Evolutionary conservation across 164 flowering plant species (phyloP).

Genomic region (Euptelea pleiosperma): DNA sequence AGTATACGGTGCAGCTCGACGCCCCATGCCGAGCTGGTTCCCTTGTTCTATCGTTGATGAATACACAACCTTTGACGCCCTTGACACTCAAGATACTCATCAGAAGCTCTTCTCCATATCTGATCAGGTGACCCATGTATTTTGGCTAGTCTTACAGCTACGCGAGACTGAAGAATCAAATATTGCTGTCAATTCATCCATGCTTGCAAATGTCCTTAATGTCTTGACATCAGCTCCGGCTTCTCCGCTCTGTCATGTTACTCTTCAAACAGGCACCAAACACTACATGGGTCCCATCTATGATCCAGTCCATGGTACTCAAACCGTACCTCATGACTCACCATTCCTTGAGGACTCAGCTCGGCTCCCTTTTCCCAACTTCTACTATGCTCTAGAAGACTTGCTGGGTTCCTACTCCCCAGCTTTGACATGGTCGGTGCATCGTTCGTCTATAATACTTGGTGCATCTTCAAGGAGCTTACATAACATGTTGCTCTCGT

Average conservation of each 20-base stretch:
- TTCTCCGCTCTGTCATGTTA: slow-evolving; percentile 24
- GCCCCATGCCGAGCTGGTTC: slow-evolving; percentile 33
- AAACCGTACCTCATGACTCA: slow-evolving; percentile 12
- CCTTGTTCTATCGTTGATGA: slow-evolving; percentile 25
- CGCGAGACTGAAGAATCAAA: slow-evolving; percentile 19
- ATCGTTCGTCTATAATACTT: slow-evolving; percentile 29
- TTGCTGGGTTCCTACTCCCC: slow-evolving; percentile 17
- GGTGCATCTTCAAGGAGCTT: slow-evolving; percentile 30
- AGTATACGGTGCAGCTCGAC: slow-evolving; percentile 35
- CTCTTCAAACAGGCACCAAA: slow-evolving; percentile 43
- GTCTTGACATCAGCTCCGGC: slow-evolving; percentile 6
- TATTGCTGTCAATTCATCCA: slow-evolving; percentile 16
- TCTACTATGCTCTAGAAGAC: slow-evolving; percentile 36
- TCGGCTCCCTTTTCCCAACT: slow-evolving; percentile 29
- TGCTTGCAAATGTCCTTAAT: slow-evolving; percentile 36
- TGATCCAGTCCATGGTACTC: slow-evolving; percentile 1
- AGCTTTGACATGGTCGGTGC: slow-evolving; percentile 27
- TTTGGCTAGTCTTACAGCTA: slow-evolving; percentile 32
- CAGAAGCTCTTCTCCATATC: slow-evolving; percentile 22
- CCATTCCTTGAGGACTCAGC: slow-evolving; percentile 24
- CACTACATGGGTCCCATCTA: slow-evolving; percentile 42
- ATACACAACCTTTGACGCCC: slow-evolving; percentile 27
- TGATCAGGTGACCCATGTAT: slow-evolving; percentile 31
- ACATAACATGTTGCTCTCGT: slow-evolving; percentile 17
- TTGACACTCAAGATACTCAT: slow-evolving; percentile 15